Percentiles rank a stretch among this genome's conserved stretches.
Evolutionary conservation across 306 rosid species (phyloP).

Genomic region (Medicago lupulina): DNA sequence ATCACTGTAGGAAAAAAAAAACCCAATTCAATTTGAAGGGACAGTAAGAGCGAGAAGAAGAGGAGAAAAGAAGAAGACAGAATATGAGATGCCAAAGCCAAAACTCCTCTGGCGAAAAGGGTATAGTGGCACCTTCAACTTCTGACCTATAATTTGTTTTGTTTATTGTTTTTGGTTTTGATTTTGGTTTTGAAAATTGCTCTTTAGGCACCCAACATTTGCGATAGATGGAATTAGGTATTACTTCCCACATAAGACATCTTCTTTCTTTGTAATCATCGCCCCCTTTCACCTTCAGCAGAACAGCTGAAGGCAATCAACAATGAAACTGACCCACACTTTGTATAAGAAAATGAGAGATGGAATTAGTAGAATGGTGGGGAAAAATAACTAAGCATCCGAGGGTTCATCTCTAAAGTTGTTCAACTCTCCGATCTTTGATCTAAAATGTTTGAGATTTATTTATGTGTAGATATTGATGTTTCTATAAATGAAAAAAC

Average conservation of each 20-base stretch:
- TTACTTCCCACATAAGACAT: conserved; percentile 59
- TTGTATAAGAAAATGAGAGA: no score
- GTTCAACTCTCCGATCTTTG: no score
- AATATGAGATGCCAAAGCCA: conserved; percentile 55
- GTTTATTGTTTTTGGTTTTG: not conserved
- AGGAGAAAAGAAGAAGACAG: not conserved
- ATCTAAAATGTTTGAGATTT: no score
- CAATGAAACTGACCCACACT: no score
- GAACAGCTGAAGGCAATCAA: no score
- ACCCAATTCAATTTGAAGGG: conserved; percentile 28
- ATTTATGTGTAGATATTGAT: no score
- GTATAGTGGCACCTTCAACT: conserved; percentile 58
- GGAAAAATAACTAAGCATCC: no score
- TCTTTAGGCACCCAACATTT: no score
- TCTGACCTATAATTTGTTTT: not conserved
- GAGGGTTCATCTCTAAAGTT: no score
- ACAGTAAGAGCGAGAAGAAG: not conserved
- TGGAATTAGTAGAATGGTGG: no score
- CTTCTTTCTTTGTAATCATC: conserved; percentile 85
- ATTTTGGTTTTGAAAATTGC: not conserved
- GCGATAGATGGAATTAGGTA: conserved; percentile 28
- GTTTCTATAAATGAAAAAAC: no score
- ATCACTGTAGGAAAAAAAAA: conserved; percentile 51
- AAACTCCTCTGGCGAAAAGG: not conserved
- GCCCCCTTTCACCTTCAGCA: conserved; percentile 48